Base-by-base conservation (phyloP, 768 basidiomycete species). In the Suillus placidus region DNA sequence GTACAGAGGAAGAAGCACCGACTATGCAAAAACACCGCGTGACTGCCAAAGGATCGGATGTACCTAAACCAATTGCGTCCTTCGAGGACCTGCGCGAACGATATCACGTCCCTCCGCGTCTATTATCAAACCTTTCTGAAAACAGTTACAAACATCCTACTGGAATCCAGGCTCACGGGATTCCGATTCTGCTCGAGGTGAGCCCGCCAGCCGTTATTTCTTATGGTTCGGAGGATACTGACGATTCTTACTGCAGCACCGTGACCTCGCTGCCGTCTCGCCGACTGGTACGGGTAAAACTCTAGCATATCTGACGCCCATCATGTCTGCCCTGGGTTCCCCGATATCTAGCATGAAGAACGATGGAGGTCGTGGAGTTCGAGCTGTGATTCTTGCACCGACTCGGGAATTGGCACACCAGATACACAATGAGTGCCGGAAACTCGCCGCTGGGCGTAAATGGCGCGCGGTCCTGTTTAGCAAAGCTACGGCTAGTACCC, bases 251-350 rank as follows among this genome's bases (percentile, higher is more conserved):
- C 23, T 30, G 35, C 65, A 93, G 93, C 82, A 81, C 67, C 88
- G 93, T 64, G 97, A 99, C 77, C 82, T 97, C 30, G 90, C 93
- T 62, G 97, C 96, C 35, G 92, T 99, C 23, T 97, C 97, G 0
- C 97, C 97, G 0, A 99, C 97, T 6, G 97, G 97, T 60, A 96
- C 94, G 12, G 97, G 97, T 66, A 99, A 99, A 81, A 99, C 97
- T 0, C 82, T 98, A 7, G 87, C 95, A 0, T 99, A 98, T 77
- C 82, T 97, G 16, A 79, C 97, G 18, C 96, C 97, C 0, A 82
- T 94, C 30, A 84, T 99, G 65, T 80, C 87, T 13, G 76, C 80
- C 20, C 78, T 94, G 7, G 79, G 78, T 16, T 76, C 82, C 4
- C 93, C 93, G 7, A 74, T 82, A 10, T 79, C 87, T 37, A 84